These are phyloP conservation scores for Botryotinia calthae DNA, from an alignment of 2,329 filamentous ascomycete genomes.

Conservation along the genomic window DNA sequence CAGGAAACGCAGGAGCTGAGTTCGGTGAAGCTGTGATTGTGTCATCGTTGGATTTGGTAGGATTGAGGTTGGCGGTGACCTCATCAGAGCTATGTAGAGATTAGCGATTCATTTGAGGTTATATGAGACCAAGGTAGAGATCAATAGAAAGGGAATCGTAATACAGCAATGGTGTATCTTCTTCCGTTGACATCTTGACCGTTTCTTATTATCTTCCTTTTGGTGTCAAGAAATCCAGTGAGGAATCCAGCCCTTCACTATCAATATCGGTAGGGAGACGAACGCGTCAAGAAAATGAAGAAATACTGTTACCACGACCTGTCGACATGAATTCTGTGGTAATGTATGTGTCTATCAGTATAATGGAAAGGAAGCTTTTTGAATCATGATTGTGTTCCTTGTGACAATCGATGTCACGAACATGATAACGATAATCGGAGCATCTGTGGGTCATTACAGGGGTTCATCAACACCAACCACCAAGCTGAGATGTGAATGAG, in stretches of 20 bases:
- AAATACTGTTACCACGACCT: rapidly evolving
- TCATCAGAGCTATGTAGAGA: background rate
- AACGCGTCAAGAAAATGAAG: background rate
- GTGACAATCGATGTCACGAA: background rate
- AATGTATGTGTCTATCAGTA: no score
- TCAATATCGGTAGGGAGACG: background rate
- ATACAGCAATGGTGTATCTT: background rate
- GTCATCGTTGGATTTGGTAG: background rate
- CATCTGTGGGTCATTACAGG: background rate
- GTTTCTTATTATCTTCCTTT: background rate
- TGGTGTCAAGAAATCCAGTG: background rate
- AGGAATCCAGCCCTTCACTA: background rate
- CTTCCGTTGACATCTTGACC: background rate
- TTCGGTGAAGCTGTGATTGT: background rate
- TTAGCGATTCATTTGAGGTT: background rate
- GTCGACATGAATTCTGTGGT: background rate
- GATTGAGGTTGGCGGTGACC: background rate
- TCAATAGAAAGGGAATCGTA: no score
- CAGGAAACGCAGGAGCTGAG: background rate
- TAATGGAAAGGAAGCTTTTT: background rate
- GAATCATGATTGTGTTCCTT: background rate
- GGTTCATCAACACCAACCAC: background rate
- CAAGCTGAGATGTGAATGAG: background rate
- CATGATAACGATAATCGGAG: background rate
- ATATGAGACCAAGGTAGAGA: background rate